Percentiles rank a stretch among this genome's conserved stretches.
phyloP scores from a whole-genome alignment of 2,329 filamentous ascomycete species.

The Neodidymelliopsis sp. region DNA sequence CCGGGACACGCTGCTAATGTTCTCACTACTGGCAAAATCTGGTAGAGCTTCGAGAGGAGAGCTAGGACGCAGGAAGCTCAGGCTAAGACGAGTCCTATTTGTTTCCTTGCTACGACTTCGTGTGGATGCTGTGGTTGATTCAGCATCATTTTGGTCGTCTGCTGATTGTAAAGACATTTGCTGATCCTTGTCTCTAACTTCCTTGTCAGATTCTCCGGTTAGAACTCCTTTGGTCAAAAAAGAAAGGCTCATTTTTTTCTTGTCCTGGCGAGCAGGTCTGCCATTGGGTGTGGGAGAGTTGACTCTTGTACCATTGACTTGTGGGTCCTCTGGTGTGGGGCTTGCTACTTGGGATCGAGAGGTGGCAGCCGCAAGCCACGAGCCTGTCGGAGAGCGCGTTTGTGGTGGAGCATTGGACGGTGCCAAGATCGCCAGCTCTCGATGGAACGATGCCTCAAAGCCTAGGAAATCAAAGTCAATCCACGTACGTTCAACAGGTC shows the following conservation, averaged over 20 bases:
- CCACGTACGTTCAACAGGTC: constrained; percentile 12
- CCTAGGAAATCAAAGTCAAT: constrained; percentile 41
- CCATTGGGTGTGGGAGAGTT: constrained; percentile 31
- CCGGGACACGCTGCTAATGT: constrained; percentile 9
- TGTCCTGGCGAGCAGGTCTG: constrained; percentile 46
- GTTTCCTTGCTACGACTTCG: constrained; percentile 46
- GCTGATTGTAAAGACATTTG: constrained; percentile 12
- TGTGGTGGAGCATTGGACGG: constrained; percentile 41
- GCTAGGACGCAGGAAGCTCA: constrained; percentile 40
- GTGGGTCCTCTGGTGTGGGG: constrained; percentile 29
- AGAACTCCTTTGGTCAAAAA: constrained; percentile 49
- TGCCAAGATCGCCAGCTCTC: constrained; percentile 53
- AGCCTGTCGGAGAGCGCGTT: constrained; percentile 43
- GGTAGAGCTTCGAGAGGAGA: constrained; percentile 45
- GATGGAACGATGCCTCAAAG: constrained; percentile 56
- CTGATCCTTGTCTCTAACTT: constrained; percentile 18
- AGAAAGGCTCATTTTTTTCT: constrained; percentile 49
- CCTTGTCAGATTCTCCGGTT: constrained; percentile 32
- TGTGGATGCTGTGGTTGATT: constrained; percentile 30
- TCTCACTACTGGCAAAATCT: constrained; percentile 23
- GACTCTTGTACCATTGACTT: constrained; percentile 36
- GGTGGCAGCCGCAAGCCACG: constrained; percentile 40
- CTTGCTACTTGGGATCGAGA: constrained; percentile 40
- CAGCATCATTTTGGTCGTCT: constrained; percentile 31
- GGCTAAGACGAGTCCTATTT: constrained; percentile 35